phyloP scores from a whole-genome alignment of 2,329 filamentous ascomycete species.

The Dendryphion nanum region DNA sequence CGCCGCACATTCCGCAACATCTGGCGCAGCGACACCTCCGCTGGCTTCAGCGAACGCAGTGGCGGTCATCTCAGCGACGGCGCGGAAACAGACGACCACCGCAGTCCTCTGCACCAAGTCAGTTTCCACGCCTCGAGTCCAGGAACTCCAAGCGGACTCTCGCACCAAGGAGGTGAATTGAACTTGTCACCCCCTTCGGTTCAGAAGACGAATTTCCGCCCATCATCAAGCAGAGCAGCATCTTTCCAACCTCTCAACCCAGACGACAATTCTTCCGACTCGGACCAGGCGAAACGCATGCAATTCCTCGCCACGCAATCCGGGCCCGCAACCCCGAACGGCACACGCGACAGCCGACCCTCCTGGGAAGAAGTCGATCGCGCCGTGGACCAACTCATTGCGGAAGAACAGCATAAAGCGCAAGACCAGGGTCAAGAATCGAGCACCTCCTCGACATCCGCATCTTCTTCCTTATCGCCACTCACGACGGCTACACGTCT shows the following conservation, averaged over 20 bases:
- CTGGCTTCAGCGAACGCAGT: constrained; percentile 32
- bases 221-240: background rate
- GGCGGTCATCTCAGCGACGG: constrained; percentile 22
- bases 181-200: constrained; percentile 7
- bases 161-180: constrained; percentile 3
- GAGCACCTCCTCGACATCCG: too few relatives aligned
- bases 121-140: constrained; percentile 37
- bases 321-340: constrained; percentile 44
- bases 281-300: constrained; percentile 21
- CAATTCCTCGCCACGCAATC: constrained; percentile 42
- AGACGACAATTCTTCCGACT: background rate
- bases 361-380: constrained; percentile 39
- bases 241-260: background rate
- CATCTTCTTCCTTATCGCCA: too few relatives aligned
- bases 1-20: constrained; percentile 32
- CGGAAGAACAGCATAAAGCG: too few relatives aligned
- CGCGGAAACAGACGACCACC: constrained; percentile 28
- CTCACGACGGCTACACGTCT: too few relatives aligned
- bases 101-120: constrained; percentile 24
- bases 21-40: constrained; percentile 35
- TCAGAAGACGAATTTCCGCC: background rate
- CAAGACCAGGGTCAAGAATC: too few relatives aligned
- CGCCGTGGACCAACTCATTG: constrained; percentile 31
- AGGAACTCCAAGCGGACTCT: constrained; percentile 13
- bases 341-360: constrained; percentile 37